phyloP scores from a whole-genome alignment of 306 rosid genomes.

The Canavalia gladiata region DNA sequence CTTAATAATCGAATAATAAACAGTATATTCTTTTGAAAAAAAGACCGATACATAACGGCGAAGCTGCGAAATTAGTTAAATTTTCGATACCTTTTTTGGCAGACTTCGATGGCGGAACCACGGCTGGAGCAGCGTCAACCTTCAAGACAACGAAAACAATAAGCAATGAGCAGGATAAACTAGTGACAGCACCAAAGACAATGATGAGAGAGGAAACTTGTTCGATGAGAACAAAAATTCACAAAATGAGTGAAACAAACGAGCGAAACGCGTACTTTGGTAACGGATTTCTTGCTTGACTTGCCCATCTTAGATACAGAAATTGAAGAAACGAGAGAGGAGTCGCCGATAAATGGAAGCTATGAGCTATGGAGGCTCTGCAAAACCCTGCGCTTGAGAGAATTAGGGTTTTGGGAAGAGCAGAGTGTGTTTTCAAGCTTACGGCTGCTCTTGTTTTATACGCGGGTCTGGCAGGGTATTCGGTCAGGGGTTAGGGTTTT shows the following conservation, averaged over 20 bases:
- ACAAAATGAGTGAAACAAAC: not conserved
- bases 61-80: not conserved
- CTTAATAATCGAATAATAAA: not conserved
- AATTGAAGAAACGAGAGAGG: not conserved
- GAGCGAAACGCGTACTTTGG: conserved; percentile 57
- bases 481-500: conserved; percentile 50
- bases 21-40: not conserved
- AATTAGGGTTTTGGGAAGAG: conserved; percentile 57
- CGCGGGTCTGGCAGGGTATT: not conserved
- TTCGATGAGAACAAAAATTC: not conserved
- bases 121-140: conserved; percentile 77
- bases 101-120: conserved; percentile 56
- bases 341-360: not conserved
- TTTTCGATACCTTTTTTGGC: conserved; percentile 67
- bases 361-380: conserved; percentile 21
- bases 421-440: not conserved
- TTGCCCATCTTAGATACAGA: conserved; percentile 60
- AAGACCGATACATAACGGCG: not conserved
- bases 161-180: not conserved
- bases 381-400: conserved; percentile 59
- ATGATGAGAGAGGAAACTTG: not conserved
- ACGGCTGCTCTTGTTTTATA: conserved; percentile 36
- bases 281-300: conserved; percentile 81
- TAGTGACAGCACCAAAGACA: not conserved
- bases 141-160: conserved; percentile 32